Conservation (phyloP, 176 grass and related monocot species). For the Luzula sylvatica region DNA sequence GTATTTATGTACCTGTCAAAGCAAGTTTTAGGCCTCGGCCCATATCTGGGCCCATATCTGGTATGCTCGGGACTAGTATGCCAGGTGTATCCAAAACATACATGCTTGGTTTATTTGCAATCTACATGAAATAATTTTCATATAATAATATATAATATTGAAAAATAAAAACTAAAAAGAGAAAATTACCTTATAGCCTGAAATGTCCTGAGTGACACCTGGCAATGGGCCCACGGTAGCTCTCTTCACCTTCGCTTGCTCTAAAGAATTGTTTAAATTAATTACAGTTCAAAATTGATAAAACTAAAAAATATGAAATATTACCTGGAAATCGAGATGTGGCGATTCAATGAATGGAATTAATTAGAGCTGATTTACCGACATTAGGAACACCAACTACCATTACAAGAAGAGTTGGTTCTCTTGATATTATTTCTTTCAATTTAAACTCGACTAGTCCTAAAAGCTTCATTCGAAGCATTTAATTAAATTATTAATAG, state of each 20-base stretch:
- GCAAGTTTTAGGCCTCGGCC: slow-evolving; percentile 90
- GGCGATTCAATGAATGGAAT: slow-evolving; percentile 77
- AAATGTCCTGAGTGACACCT: slow-evolving; percentile 97
- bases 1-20: slow-evolving; percentile 48
- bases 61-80: slow-evolving; percentile 83
- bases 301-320: neutral
- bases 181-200: slow-evolving; percentile 64
- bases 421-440: slow-evolving; percentile 79
- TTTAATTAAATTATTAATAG: slow-evolving; percentile 10
- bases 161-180: no score
- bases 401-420: slow-evolving; percentile 94
- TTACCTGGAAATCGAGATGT: slow-evolving; percentile 79
- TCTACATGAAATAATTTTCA: slow-evolving; percentile 31
- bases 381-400: slow-evolving; percentile 95
- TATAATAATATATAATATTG: no score
- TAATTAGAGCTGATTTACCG: slow-evolving; percentile 92
- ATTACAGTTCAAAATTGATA: neutral
- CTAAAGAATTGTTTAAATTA: slow-evolving; percentile 25
- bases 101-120: slow-evolving; percentile 86
- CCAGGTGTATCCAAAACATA: slow-evolving; percentile 98
- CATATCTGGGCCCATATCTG: no score
- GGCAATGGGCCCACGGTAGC: slow-evolving; percentile 82
- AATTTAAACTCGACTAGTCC: slow-evolving; percentile 72
- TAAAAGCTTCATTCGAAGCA: slow-evolving; percentile 44
- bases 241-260: slow-evolving; percentile 64